Evolutionary conservation across 2,329 filamentous ascomycete genomes (phyloP).

Genomic region (Cytospora piceicola): DNA sequence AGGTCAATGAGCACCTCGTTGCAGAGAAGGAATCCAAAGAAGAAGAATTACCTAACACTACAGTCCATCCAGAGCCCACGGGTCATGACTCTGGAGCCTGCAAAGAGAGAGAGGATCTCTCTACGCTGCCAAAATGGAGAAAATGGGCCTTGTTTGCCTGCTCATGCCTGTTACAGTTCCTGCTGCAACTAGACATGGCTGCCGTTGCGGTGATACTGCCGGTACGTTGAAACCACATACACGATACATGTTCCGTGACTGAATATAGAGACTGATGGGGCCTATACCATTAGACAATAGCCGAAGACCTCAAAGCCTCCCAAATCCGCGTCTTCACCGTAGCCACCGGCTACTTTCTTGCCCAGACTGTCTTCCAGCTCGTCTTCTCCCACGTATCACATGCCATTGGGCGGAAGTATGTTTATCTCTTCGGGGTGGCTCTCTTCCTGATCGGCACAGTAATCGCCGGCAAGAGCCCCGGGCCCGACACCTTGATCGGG

Average conservation of each 20-base stretch:
- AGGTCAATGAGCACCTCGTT: not conserved
- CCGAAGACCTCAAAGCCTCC: slow-evolving; percentile 30
- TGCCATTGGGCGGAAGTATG: slow-evolving; percentile 33
- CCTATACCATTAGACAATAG: slow-evolving; percentile 30
- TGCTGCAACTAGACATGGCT: slow-evolving; percentile 34
- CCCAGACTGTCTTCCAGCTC: slow-evolving; percentile 35
- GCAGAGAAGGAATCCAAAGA: not conserved
- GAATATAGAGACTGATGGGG: not conserved
- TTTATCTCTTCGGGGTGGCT: slow-evolving; percentile 29
- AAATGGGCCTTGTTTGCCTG: slow-evolving; percentile 32
- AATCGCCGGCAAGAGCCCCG: slow-evolving; percentile 19
- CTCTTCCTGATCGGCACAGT: slow-evolving; percentile 31
- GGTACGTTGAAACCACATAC: slow-evolving; percentile 22
- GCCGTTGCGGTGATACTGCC: slow-evolving; percentile 34
- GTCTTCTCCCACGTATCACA: slow-evolving; percentile 35
- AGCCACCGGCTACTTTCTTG: slow-evolving; percentile 33
- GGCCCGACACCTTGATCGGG: slow-evolving; percentile 4
- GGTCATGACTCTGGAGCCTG: not conserved
- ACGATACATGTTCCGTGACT: too few relatives aligned
- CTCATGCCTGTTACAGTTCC: slow-evolving; percentile 33
- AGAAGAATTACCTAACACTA: not conserved
- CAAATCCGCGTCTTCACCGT: slow-evolving; percentile 33
- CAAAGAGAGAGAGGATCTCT: not conserved
- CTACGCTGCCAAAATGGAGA: slow-evolving; percentile 18
- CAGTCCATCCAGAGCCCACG: not conserved